Conservation (phyloP, 305 asterid species). For the Rubia occidens region DNA sequence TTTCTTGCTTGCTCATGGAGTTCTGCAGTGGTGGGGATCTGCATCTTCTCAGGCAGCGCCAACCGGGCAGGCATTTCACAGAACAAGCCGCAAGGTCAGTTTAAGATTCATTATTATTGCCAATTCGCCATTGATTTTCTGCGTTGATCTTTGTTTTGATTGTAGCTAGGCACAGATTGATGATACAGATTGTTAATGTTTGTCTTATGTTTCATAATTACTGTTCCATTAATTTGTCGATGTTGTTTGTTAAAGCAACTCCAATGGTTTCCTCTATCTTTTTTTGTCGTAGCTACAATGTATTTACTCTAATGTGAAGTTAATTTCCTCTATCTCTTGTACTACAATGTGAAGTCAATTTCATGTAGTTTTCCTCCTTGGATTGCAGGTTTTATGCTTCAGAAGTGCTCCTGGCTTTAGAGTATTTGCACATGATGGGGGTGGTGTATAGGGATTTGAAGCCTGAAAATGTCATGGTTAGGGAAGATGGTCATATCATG, state of each 20-base stretch:
- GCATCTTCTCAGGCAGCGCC: constrained; percentile 94
- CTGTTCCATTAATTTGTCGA: not conserved
- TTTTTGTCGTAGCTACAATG: too few species aligned
- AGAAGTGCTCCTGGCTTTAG: constrained; percentile 84
- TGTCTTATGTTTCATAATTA: not conserved
- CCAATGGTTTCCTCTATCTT: too few species aligned
- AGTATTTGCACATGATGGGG: constrained; percentile 94
- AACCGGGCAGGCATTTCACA: constrained; percentile 69
- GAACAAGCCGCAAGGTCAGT: constrained; percentile 87
- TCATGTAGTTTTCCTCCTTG: not conserved
- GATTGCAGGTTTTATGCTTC: constrained; percentile 70
- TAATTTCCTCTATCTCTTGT: not conserved
- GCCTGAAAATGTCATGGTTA: constrained; percentile 84
- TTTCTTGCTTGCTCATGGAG: constrained; percentile 88
- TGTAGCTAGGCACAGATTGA: too few species aligned
- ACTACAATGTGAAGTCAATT: not conserved
- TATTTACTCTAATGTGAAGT: too few species aligned
- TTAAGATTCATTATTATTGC: not conserved
- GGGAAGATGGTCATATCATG: constrained; percentile 95
- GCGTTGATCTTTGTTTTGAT: not conserved
- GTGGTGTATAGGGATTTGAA: constrained; percentile 24
- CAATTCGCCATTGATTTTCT: too few species aligned
- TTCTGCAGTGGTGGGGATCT: constrained; percentile 95
- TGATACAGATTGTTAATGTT: too few species aligned
- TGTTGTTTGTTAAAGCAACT: not conserved